These are phyloP conservation scores for Streptanthus diversifolius DNA, from an alignment of 345 rosid genomes.

Conservation along the genomic window DNA sequence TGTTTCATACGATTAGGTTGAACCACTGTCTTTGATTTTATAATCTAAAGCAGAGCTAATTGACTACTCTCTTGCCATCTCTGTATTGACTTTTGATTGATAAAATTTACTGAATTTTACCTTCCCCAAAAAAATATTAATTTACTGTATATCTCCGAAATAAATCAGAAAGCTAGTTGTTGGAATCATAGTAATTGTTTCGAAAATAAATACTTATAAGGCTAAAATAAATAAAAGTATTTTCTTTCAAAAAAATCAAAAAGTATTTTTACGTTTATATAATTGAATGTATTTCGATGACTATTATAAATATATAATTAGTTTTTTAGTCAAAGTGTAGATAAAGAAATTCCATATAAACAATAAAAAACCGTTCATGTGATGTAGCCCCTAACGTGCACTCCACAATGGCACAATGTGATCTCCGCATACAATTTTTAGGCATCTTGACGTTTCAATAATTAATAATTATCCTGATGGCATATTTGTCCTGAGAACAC, in stretches of 20 bases:
- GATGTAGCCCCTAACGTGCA: slow-evolving; percentile 14
- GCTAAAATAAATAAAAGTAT: too few relatives aligned
- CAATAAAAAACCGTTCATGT: neutral
- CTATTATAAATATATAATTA: neutral
- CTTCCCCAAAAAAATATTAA: too few relatives aligned
- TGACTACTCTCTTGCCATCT: neutral
- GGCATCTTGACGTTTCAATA: neutral
- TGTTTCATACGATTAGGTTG: slow-evolving; percentile 7
- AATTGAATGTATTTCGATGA: neutral
- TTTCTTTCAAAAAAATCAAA: neutral
- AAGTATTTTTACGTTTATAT: neutral
- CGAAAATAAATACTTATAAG: neutral
- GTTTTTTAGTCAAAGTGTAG: neutral
- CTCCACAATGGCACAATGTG: slow-evolving; percentile 10
- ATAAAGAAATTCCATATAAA: neutral
- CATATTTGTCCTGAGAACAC: neutral
- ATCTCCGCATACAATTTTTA: slow-evolving; percentile 1
- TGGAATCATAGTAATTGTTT: neutral
- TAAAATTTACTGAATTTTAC: neutral
- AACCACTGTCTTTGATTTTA: slow-evolving; percentile 2
- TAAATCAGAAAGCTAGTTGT: neutral
- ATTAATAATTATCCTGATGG: neutral
- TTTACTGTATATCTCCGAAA: neutral
- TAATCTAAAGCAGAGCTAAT: neutral
- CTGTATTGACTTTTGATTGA: neutral